Percentiles rank a stretch among this genome's conserved stretches.
Evolutionary conservation across 2,329 filamentous ascomycete species (phyloP).

Genomic region (Scytalidium sp.): DNA sequence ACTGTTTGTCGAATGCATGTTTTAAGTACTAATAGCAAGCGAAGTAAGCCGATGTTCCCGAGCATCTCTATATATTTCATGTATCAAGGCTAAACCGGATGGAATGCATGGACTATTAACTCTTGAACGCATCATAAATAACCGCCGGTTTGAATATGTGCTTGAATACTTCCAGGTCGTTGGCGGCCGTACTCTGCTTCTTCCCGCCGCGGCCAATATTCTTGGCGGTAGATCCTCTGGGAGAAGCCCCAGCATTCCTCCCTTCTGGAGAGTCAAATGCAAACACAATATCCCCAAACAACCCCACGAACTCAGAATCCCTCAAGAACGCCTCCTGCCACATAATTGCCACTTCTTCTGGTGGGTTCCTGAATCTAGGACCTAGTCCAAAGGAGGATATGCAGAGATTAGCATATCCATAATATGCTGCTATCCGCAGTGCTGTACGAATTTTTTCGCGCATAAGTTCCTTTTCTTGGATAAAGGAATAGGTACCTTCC

Average conservation of each 20-base stretch:
- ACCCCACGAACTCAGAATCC: constrained; percentile 60
- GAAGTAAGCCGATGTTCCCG: too few species aligned
- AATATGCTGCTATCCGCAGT: constrained; percentile 66
- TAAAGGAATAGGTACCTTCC: constrained; percentile 69
- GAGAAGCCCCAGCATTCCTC: not conserved
- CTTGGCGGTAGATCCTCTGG: not conserved
- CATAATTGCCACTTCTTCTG: constrained; percentile 60
- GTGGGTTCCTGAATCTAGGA: constrained; percentile 61
- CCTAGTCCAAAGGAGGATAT: constrained; percentile 65
- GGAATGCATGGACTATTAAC: too few species aligned
- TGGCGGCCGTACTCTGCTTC: not conserved
- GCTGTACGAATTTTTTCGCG: constrained; percentile 70
- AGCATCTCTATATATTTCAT: too few species aligned
- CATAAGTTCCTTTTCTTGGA: constrained; percentile 68
- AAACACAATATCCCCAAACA: constrained; percentile 60
- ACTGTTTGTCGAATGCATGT: too few species aligned
- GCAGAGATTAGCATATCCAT: constrained; percentile 54
- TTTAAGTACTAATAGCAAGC: too few species aligned
- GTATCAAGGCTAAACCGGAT: too few species aligned
- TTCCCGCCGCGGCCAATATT: not conserved
- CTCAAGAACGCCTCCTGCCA: constrained; percentile 65
- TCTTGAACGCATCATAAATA: constrained; percentile 12
- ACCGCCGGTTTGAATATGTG: constrained; percentile 48
- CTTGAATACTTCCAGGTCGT: constrained; percentile 52
- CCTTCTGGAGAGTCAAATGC: constrained; percentile 55